Evolutionary conservation across 768 basidiomycete genomes (phyloP).

Genomic region (Suillus ampliporus): DNA sequence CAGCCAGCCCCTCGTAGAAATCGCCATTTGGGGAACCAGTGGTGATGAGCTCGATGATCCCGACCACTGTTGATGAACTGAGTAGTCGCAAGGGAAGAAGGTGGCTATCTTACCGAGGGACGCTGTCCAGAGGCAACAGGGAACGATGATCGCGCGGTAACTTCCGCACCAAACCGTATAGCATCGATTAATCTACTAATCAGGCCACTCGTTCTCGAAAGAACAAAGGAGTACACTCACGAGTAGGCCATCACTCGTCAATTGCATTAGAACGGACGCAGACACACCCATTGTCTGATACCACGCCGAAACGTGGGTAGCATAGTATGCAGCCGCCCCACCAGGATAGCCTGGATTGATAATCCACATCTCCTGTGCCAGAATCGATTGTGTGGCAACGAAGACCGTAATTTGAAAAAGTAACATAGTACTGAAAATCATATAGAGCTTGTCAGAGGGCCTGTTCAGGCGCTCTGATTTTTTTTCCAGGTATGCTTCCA

Average conservation of each 20-base stretch:
- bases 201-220: not conserved
- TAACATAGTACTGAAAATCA: slow-evolving; percentile 31
- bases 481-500: slow-evolving; percentile 22
- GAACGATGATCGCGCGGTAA: slow-evolving; percentile 22
- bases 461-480: not conserved
- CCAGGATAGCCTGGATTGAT: slow-evolving; percentile 36
- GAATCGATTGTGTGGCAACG: slow-evolving; percentile 33
- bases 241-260: slow-evolving; percentile 45
- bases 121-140: slow-evolving; percentile 26
- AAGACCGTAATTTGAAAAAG: slow-evolving; percentile 40
- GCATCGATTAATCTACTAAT: slow-evolving; percentile 44
- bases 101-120: slow-evolving; percentile 28
- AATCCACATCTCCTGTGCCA: slow-evolving; percentile 45
- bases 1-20: slow-evolving; percentile 18
- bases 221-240: slow-evolving; percentile 28
- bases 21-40: slow-evolving; percentile 12
- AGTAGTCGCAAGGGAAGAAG: not conserved
- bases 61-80: slow-evolving; percentile 9
- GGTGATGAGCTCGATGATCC: slow-evolving; percentile 13
- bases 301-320: slow-evolving; percentile 29
- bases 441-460: slow-evolving; percentile 26
- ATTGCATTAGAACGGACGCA: slow-evolving; percentile 36
- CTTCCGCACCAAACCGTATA: slow-evolving; percentile 37
- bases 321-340: slow-evolving; percentile 41
- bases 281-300: slow-evolving; percentile 37